Evolutionary conservation across 805 yeast species (phyloP), one percentile per base, ranked within the genome.

Genomic region (Candida caryicola): DNA sequence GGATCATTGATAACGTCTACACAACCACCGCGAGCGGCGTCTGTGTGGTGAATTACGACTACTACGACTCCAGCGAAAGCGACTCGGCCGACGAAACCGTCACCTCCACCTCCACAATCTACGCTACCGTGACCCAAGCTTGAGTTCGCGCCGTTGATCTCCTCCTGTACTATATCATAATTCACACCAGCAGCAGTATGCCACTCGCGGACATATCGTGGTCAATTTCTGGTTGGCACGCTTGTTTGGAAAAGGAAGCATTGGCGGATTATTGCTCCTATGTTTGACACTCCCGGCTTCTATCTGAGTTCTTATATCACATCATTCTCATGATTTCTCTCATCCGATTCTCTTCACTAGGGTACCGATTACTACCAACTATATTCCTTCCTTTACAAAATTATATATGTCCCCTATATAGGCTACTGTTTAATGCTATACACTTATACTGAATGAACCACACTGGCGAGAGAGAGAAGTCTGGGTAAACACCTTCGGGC

Each of bases 31-130:
- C 59, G 29, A 49, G 52, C 33, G 60, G 64, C 31, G 60, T 62
- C 33, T 60, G 71, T 54, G 36, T 55, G 39, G 65, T 67, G 36
- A 54, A 62, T 53, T 60, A 60, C 52, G 64, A 62, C 52, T 61
- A 65, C 59, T 60, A 62, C 54, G 34, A 26, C 25, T 21, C 13
- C 15, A 36, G 40, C 31, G 37, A 47, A 41, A 53, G 44, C 27
- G 57, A 57, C 36, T 54, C 49, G 18, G 62, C 54, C 36, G 37
- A 35, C 14, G 45, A 40, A 17, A 66, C 72, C 12, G 54, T 62
- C 19, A 67, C 75, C 9, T 55, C 69, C 15, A 60, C 71, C 4
- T 47, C 66, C n/a, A 59, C 72, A 17, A 41, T 64, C 19, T 53
- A 55, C 41, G 46, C 59, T 4, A 61, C 74, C 3, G 57, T 69